Percentiles rank a stretch among this genome's conserved stretches.
phyloP scores from a whole-genome alignment of 2,329 filamentous ascomycete genomes.

The Stachybotrys chartarum region DNA sequence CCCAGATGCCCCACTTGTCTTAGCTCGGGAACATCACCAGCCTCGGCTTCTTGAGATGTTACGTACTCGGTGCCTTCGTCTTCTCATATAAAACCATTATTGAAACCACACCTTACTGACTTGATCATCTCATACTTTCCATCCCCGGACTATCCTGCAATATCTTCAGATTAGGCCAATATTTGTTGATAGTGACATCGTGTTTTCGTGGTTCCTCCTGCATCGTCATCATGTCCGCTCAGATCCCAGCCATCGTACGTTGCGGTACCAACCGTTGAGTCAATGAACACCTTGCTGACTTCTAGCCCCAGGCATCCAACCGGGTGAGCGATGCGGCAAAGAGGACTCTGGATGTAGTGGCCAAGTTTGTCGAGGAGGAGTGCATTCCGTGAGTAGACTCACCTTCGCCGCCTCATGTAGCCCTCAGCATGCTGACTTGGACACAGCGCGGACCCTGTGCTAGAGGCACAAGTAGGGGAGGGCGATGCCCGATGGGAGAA shows the following conservation, averaged over 20 bases:
- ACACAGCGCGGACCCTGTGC: slow-evolving; percentile 66
- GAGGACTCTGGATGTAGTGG: slow-evolving; percentile 78
- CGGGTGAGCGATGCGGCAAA: slow-evolving; percentile 78
- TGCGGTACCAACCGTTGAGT: not conserved
- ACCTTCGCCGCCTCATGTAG: not conserved
- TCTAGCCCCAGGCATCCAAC: slow-evolving; percentile 31
- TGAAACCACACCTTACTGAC: no score
- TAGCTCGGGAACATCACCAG: not conserved
- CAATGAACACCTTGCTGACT: slow-evolving; percentile 5
- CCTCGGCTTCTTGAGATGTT: not conserved
- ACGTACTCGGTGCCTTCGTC: not conserved
- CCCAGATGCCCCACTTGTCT: not conserved
- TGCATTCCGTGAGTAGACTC: slow-evolving; percentile 61
- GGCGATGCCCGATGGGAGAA: slow-evolving; percentile 71
- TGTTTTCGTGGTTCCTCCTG: no score
- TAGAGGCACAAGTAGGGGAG: slow-evolving; percentile 70
- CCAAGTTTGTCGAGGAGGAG: slow-evolving; percentile 95
- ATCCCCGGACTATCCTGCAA: no score
- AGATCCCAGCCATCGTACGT: slow-evolving; percentile 25
- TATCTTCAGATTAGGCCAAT: no score
- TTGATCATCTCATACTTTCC: no score
- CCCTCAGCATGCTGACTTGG: not conserved
- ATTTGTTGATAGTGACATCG: no score
- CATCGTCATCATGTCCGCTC: slow-evolving; percentile 18
- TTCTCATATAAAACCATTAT: not conserved